A percentile compares a stretch with the other conserved stretches of the same genome.
Conservation (phyloP, 441 rosid genomes). For the Cnidoscolus chayamansa region DNA sequence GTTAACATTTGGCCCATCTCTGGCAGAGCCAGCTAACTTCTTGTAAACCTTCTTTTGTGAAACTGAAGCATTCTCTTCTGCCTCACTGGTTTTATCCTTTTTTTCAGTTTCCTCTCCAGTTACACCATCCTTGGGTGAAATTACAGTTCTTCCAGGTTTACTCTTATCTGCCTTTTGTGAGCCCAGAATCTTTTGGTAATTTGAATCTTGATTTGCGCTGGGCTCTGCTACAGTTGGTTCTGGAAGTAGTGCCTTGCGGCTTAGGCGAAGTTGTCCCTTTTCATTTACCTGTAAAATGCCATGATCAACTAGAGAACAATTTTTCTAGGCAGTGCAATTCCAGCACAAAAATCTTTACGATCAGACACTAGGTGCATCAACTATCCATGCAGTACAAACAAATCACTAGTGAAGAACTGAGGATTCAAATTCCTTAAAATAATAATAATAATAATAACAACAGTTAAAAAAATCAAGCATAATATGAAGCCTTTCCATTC, state of each 20-base stretch:
- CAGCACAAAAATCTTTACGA: neutral
- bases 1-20: conserved; percentile 31
- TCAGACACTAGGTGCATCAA: neutral
- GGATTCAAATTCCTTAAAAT: neutral
- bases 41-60: conserved; percentile 56
- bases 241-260: conserved; percentile 84
- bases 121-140: conserved; percentile 38
- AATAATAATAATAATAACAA: neutral
- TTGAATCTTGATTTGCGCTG: conserved; percentile 36
- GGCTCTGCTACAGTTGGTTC: conserved; percentile 47
- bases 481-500: neutral
- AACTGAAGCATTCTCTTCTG: conserved; percentile 37
- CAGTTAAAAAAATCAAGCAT: neutral
- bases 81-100: conserved; percentile 24
- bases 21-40: conserved; percentile 46
- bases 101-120: conserved; percentile 39
- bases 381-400: neutral
- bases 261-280: conserved; percentile 96
- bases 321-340: neutral
- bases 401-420: neutral
- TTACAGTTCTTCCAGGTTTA: conserved; percentile 36
- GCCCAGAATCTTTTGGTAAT: conserved; percentile 33
- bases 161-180: conserved; percentile 32
- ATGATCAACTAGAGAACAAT: conserved; percentile 6
- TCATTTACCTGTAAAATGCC: conserved; percentile 59